Evolutionary conservation across 495 filamentous ascomycete genomes (phyloP).

Genomic region (Eremomyces bilateralis): DNA sequence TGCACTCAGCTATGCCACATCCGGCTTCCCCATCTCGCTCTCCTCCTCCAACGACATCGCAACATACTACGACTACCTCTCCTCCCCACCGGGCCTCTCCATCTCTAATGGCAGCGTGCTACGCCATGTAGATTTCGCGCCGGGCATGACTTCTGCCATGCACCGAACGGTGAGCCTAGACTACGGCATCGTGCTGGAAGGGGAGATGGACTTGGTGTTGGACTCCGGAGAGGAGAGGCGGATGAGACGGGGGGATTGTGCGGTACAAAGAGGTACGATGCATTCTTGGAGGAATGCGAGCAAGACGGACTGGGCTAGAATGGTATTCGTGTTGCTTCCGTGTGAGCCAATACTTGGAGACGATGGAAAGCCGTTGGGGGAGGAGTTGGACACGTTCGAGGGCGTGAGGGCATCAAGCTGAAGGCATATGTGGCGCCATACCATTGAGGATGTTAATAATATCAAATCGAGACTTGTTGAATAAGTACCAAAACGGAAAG

Average conservation of each 20-base stretch:
- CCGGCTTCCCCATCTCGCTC: slow-evolving; percentile 11
- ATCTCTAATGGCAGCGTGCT: slow-evolving; percentile 6
- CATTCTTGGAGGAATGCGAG: slow-evolving; percentile 14
- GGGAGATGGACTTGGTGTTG: slow-evolving; percentile 13
- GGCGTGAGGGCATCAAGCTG: slow-evolving; percentile 7
- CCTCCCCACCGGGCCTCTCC: slow-evolving; percentile 2
- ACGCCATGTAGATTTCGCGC: slow-evolving; percentile 7
- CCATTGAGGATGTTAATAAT: neutral
- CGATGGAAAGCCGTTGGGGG: slow-evolving; percentile 10
- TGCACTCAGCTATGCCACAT: slow-evolving; percentile 8
- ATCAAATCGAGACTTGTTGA: neutral
- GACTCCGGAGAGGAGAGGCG: slow-evolving; percentile 13
- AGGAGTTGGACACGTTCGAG: slow-evolving; percentile 10
- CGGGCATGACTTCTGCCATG: slow-evolving; percentile 12
- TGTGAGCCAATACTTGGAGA: slow-evolving; percentile 11
- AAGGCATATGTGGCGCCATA: neutral
- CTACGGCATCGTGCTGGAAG: slow-evolving; percentile 17
- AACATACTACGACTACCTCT: slow-evolving; percentile 2
- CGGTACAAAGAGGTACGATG: slow-evolving; percentile 12
- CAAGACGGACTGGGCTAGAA: slow-evolving; percentile 8
- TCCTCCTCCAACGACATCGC: slow-evolving; percentile 5
- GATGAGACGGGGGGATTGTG: slow-evolving; percentile 14
- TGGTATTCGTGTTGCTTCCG: slow-evolving; percentile 13
- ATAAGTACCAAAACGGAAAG: slow-evolving; percentile 13
- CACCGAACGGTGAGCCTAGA: slow-evolving; percentile 15